Base-by-base conservation (phyloP, 805 yeast species). In the Wickerhamiella domercqiae region DNA sequence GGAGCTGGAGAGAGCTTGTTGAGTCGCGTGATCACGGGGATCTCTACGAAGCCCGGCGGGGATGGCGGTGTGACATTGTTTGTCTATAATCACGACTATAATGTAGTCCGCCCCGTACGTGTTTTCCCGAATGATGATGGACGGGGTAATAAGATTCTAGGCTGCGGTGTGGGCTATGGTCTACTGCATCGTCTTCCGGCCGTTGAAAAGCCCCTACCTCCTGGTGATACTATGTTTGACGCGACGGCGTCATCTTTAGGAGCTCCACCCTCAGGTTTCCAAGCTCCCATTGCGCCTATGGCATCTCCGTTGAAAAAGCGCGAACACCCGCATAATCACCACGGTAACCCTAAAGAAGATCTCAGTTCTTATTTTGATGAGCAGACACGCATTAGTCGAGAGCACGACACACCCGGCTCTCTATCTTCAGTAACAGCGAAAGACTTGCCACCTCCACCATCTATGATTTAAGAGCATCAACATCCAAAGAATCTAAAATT, bases 121-220 rank as follows among this genome's bases (percentile, higher is more conserved):
- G 81, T 86, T n/a, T 63, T 70, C 38, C 78, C 82, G 2, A 61
- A 68, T n/a, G 66, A 68, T n/a, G 56, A 61, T 14, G 80, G 90
- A 83, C 82, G 84, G n/a, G 83, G 86, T 13, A 68, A 63, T 45
- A 94, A 94, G 1, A 63, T 83, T 26, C 60, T 87, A 26, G 98
- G 98, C 2, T 84, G 95, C 59, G 93, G 86, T 46, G 93, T 87
- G 15, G 97, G 96, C 0, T 86, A 84, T 50, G 98, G 98, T 0
- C 66, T 79, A 36, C 61, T 87, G 36, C 97, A 87, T 53, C 63
- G 90, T 42, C 59, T 81, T n/a, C 95, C 97, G 1, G 71, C 73
- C 40, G 78, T 73, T 4, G 52, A 29, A 7, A 25, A 16, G n/a
- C 36, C 21, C 21, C 26, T 29, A 16, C 37, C 50, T 3, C 50